These are phyloP conservation scores for Candida glucosophila DNA, from an alignment of 1,139 yeast species.

Conservation along the genomic window DNA sequence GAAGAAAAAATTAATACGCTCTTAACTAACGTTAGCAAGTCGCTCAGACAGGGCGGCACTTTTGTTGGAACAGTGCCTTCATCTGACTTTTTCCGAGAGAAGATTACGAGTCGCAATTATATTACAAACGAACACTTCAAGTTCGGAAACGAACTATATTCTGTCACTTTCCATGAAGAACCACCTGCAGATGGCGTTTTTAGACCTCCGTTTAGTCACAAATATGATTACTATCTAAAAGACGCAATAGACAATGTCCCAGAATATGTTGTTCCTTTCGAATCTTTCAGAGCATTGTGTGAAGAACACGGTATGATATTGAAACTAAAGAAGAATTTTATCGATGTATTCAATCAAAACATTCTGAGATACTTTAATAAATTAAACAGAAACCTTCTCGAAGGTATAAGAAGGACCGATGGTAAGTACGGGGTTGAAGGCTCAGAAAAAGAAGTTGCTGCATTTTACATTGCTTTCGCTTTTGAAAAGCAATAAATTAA, in stretches of 20 bases:
- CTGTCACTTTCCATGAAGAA: slow-evolving; percentile 66
- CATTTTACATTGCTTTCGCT: slow-evolving; percentile 73
- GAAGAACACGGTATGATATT: slow-evolving; percentile 75
- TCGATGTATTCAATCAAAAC: slow-evolving; percentile 75
- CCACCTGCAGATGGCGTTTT: slow-evolving; percentile 72
- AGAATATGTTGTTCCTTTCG: slow-evolving; percentile 96
- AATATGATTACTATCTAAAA: slow-evolving; percentile 69
- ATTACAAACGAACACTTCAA: slow-evolving; percentile 41
- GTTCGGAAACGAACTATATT: slow-evolving; percentile 83
- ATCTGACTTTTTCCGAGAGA: slow-evolving; percentile 69
- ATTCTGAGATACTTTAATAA: slow-evolving; percentile 56
- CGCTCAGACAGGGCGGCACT: slow-evolving; percentile 72
- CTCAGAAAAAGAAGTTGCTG: slow-evolving; percentile 82
- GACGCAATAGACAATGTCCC: slow-evolving; percentile 97
- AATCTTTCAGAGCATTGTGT: slow-evolving; percentile 70
- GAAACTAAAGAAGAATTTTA: slow-evolving; percentile 67
- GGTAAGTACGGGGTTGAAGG: slow-evolving; percentile 86
- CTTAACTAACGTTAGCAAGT: slow-evolving; percentile 65
- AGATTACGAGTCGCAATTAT: slow-evolving; percentile 37
- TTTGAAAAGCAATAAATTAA: too few relatives aligned
- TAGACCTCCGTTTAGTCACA: slow-evolving; percentile 73
- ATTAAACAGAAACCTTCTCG: slow-evolving; percentile 56
- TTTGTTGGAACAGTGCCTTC: slow-evolving; percentile 95
- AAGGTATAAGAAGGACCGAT: slow-evolving; percentile 64
- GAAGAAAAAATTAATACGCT: slow-evolving; percentile 72